Conservation (phyloP, 805 yeast genomes). For the Candida boleticola region DNA sequence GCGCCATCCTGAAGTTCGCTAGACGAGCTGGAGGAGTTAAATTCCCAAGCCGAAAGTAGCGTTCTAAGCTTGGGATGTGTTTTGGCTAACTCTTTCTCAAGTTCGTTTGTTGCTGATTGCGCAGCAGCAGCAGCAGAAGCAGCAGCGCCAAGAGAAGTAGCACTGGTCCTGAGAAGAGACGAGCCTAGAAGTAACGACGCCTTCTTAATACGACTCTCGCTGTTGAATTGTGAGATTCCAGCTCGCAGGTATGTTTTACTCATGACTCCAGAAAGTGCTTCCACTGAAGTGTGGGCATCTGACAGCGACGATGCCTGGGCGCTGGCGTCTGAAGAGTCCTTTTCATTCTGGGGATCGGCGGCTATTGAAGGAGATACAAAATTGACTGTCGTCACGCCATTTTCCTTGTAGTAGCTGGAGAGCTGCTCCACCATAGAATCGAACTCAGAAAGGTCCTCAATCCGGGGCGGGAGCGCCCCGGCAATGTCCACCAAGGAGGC, state of each 20-base stretch:
- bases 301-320: not conserved
- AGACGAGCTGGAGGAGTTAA: conserved; percentile 3
- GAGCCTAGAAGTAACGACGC: conserved; percentile 11
- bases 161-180: conserved; percentile 14
- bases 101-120: not conserved
- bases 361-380: not conserved
- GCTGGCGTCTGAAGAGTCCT: not conserved
- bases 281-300: not conserved
- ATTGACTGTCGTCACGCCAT: not conserved
- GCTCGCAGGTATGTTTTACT: not conserved
- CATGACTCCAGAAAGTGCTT: not conserved
- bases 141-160: too few relatives aligned
- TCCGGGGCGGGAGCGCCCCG: conserved; percentile 17
- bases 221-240: conserved; percentile 8
- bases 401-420: conserved; percentile 19
- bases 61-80: not conserved
- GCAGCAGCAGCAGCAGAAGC: conserved; percentile 3
- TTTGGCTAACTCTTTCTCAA: conserved; percentile 4
- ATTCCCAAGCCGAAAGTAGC: not conserved
- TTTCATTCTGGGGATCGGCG: not conserved
- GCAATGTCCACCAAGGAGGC: conserved; percentile 20
- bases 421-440: conserved; percentile 41
- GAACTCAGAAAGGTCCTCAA: conserved; percentile 29
- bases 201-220: conserved; percentile 4
- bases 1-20: conserved; percentile 11